These are phyloP conservation scores for Penicillium cataractarum DNA, from an alignment of 495 filamentous ascomycete genomes.

Conservation along the genomic window DNA sequence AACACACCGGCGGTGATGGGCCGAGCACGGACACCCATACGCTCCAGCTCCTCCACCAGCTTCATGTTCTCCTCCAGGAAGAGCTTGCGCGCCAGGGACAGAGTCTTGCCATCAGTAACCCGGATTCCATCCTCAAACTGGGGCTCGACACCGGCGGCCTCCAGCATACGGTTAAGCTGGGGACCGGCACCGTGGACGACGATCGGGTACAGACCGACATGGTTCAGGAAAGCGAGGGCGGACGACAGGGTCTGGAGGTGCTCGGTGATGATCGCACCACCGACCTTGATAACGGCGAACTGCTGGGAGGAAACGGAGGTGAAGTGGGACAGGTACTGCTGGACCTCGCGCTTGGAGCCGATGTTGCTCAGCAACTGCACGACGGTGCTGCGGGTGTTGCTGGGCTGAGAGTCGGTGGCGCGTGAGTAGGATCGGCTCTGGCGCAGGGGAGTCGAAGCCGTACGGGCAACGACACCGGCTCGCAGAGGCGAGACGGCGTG, in stretches of 20 bases:
- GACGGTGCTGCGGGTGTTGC: constrained; percentile 81
- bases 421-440: constrained; percentile 52
- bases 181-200: constrained; percentile 96
- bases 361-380: constrained; percentile 95
- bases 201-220: constrained; percentile 93
- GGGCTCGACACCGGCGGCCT: constrained; percentile 90
- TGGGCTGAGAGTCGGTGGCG: constrained; percentile 49
- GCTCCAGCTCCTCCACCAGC: constrained; percentile 88
- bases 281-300: constrained; percentile 99
- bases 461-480: constrained; percentile 32
- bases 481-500: constrained; percentile 37
- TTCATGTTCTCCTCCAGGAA: constrained; percentile 97
- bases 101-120: constrained; percentile 93
- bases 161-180: constrained; percentile 91
- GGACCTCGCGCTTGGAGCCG: constrained; percentile 93
- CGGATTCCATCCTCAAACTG: constrained; percentile 97
- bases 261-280: constrained; percentile 95
- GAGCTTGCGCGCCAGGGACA: constrained; percentile 85
- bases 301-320: constrained; percentile 96
- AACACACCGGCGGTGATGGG: constrained; percentile 95
- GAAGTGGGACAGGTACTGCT: constrained; percentile 98
- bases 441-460: constrained; percentile 27
- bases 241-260: constrained; percentile 88
- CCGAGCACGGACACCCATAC: constrained; percentile 86
- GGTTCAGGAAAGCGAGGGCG: constrained; percentile 88